phyloP scores from a whole-genome alignment of 1,284 basidiomycete species.

The Phellopilus nigrolimitatus region DNA sequence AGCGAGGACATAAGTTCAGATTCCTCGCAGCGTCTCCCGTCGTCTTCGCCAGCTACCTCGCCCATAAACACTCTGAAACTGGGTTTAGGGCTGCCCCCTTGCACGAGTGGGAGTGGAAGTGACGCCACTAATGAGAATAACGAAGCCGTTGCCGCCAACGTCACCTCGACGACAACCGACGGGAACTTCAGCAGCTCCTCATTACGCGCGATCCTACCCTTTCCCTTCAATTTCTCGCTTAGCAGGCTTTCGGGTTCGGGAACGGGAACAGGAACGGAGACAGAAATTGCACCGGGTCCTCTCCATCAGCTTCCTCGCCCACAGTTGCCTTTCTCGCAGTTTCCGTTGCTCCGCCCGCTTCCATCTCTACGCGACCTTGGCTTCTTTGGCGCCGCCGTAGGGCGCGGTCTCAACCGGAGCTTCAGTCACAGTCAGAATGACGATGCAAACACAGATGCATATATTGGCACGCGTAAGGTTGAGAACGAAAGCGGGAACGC shows the following conservation, averaged over 20 bases:
- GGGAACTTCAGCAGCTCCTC: too few species aligned
- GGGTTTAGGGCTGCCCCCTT: not conserved
- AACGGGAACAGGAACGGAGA: too few species aligned
- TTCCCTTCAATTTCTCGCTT: too few species aligned
- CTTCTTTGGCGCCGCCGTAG: slow-evolving; percentile 2
- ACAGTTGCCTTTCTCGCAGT: slow-evolving; percentile 1
- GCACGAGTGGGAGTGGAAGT: not conserved
- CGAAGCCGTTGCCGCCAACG: too few species aligned
- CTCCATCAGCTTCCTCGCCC: not conserved
- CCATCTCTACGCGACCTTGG: slow-evolving; percentile 19
- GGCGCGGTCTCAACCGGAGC: not conserved
- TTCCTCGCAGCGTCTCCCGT: not conserved
- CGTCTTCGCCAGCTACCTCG: slow-evolving; percentile 2
- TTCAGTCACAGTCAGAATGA: not conserved
- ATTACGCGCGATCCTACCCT: too few species aligned
- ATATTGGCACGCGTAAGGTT: not conserved
- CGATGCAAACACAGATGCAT: not conserved
- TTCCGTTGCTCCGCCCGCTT: slow-evolving; percentile 8
- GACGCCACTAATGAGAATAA: not conserved
- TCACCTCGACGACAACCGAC: too few species aligned
- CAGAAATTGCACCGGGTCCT: too few species aligned
- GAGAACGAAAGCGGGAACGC: not conserved
- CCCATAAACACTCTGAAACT: slow-evolving; percentile 2
- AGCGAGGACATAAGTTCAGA: not conserved
- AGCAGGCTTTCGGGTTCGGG: too few species aligned